Evolutionary conservation across 2,329 filamentous ascomycete species (phyloP).

Genomic region (Clonostachys chloroleuca): DNA sequence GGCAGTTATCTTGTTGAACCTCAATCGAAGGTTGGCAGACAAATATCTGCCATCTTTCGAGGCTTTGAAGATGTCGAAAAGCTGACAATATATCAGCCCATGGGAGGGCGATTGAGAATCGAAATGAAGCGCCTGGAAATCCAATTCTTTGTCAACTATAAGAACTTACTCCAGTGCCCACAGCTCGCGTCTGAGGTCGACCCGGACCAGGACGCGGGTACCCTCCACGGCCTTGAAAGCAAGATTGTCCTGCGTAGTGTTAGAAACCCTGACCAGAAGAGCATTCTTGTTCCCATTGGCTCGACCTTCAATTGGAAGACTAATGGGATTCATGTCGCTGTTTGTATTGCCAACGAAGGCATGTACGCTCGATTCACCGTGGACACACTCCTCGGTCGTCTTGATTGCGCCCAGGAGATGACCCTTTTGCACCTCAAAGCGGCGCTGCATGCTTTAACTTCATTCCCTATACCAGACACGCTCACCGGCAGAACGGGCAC

Average conservation of each 20-base stretch:
- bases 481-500: slow-evolving; percentile 55
- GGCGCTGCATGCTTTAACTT: slow-evolving; percentile 55
- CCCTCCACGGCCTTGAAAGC: background rate
- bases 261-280: slow-evolving; percentile 32
- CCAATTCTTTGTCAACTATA: background rate
- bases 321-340: slow-evolving; percentile 15
- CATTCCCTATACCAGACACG: slow-evolving; percentile 49
- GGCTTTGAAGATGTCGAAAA: slow-evolving; percentile 21
- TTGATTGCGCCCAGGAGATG: slow-evolving; percentile 55
- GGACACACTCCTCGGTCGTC: slow-evolving; percentile 46
- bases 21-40: slow-evolving; percentile 28
- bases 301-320: background rate
- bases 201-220: slow-evolving; percentile 22
- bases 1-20: slow-evolving; percentile 40
- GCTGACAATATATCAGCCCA: slow-evolving; percentile 26
- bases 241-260: slow-evolving; percentile 14
- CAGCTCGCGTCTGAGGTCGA: slow-evolving; percentile 30
- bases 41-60: slow-evolving; percentile 37
- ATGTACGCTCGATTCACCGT: slow-evolving; percentile 46
- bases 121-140: slow-evolving; percentile 50
- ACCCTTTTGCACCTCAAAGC: slow-evolving; percentile 51
- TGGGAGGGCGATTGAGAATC: slow-evolving; percentile 27
- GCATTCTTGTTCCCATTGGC: slow-evolving; percentile 50
- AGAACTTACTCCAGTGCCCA: slow-evolving; percentile 41
- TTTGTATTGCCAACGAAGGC: slow-evolving; percentile 8